Conservation (phyloP, 2,329 filamentous ascomycete genomes). For the Penicillium palitans region DNA sequence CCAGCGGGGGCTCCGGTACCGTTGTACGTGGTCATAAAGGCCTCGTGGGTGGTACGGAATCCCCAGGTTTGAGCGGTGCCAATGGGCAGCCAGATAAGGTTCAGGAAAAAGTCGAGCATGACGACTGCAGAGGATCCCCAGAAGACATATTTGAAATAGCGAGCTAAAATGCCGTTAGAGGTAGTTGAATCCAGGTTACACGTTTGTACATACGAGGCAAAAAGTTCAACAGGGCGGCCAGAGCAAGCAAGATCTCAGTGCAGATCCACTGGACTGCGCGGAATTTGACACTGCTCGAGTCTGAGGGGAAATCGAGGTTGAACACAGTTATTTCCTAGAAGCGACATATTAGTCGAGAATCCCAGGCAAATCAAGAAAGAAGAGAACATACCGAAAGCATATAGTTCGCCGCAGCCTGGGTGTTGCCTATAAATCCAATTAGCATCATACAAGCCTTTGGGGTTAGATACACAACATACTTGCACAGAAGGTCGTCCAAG, state of each 20-base stretch:
- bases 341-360: conserved; percentile 9
- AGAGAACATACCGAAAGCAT: conserved; percentile 51
- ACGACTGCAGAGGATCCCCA: conserved; percentile 53
- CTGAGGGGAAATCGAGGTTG: conserved; percentile 56
- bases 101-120: conserved; percentile 59
- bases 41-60: conserved; percentile 59
- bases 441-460: neutral
- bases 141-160: conserved; percentile 45
- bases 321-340: conserved; percentile 59
- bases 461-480: conserved; percentile 34
- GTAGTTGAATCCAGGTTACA: neutral
- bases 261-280: conserved; percentile 63
- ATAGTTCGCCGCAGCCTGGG: conserved; percentile 54
- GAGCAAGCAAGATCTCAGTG: conserved; percentile 53
- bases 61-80: conserved; percentile 57
- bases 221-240: conserved; percentile 54
- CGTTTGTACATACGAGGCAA: conserved; percentile 48
- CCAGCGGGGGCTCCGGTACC: conserved; percentile 56
- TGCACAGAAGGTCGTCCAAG: conserved; percentile 61
- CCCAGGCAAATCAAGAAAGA: neutral
- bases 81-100: conserved; percentile 63
- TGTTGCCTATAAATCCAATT: conserved; percentile 43
- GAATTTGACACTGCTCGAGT: conserved; percentile 56
- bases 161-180: conserved; percentile 18
- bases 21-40: conserved; percentile 63